Base-by-base conservation (phyloP, 768 basidiomycete genomes). In the Calocera cornea region DNA sequence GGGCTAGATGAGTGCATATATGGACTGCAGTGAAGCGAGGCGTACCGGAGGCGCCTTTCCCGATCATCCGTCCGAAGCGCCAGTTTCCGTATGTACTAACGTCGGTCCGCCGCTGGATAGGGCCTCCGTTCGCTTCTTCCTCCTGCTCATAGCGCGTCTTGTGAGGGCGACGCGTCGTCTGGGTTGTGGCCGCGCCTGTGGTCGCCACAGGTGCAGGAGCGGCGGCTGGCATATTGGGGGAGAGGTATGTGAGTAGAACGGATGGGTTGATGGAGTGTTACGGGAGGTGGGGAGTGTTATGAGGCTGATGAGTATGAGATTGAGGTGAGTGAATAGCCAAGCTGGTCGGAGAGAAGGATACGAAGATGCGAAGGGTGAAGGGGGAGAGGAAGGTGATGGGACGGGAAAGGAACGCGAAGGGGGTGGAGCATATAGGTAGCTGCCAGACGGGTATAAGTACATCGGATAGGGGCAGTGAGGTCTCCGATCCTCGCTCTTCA, bases 321-420 rank as follows among this genome's bases (percentile, higher is more conserved):
- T 47, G 44, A 47, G 16, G 44, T 19, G 19, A 19, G 44, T 8
- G 16, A 19, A 47, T 47, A 47, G 19, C 19, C 19, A 47, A 47
- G 44, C 7, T 17, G 44, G 44, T 47, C 24, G 44, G 19, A 7
- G 19, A 38, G 36, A 38, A 47, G 44, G 44, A 47, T 5, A 47
- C 24, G 19, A 24, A 47, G 44, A 24, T 14, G 54, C 31, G 54
- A 60, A 60, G 19, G 54, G 31, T 27, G 31, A 33, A 60, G 22
- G 31, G 54, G 54, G 31, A 31, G 31, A 60, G 27, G 54, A 60
- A 31, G 10, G 54, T 16, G 54, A 27, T 60, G 54, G 31, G 31
- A 60, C 5, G 54, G 19, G 54, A 27, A 27, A 60, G 54, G 54
- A 60, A 60, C 54, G 54, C 54, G 54, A 60, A 60, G 54, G 54